Evolutionary conservation across 23 red algal species (phyloP).

Genomic region (Chondrus crispus): DNA sequence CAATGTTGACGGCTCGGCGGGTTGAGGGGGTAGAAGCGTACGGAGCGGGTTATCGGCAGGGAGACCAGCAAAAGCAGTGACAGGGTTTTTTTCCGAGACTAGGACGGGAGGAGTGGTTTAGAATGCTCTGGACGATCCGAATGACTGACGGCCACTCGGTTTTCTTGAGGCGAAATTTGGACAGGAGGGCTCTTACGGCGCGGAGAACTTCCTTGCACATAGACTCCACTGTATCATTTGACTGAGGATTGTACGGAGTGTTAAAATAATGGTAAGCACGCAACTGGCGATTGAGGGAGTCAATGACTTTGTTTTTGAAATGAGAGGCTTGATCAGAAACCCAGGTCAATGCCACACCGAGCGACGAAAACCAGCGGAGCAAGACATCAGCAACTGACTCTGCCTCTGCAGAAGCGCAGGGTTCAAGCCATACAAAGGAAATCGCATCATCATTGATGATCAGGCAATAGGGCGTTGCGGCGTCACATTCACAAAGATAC

Average conservation of each 20-base stretch:
- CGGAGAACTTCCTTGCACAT: not conserved
- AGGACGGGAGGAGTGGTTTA: not conserved
- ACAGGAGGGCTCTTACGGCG: not conserved
- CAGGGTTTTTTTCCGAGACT: not conserved
- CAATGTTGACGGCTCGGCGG: not conserved
- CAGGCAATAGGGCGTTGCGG: not conserved
- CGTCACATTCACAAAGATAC: not conserved
- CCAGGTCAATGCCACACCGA: not conserved
- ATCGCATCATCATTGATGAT: not conserved
- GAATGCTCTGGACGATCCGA: not conserved
- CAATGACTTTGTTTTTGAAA: too few species aligned
- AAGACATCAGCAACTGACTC: not conserved
- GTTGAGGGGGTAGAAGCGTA: not conserved
- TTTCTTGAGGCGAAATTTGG: not conserved
- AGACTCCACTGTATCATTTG: not conserved
- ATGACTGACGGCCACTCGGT: not conserved
- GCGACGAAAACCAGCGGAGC: not conserved
- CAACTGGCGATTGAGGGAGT: too few species aligned
- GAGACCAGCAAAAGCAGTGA: conserved; percentile 16
- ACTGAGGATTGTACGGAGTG: not conserved
- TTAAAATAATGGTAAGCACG: not conserved
- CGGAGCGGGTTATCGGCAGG: not conserved
- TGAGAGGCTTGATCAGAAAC: not conserved
- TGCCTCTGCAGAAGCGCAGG: not conserved
- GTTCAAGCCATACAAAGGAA: not conserved